Base-by-base conservation (phyloP, 2,329 filamentous ascomycete species). In the Exophiala sideris region DNA sequence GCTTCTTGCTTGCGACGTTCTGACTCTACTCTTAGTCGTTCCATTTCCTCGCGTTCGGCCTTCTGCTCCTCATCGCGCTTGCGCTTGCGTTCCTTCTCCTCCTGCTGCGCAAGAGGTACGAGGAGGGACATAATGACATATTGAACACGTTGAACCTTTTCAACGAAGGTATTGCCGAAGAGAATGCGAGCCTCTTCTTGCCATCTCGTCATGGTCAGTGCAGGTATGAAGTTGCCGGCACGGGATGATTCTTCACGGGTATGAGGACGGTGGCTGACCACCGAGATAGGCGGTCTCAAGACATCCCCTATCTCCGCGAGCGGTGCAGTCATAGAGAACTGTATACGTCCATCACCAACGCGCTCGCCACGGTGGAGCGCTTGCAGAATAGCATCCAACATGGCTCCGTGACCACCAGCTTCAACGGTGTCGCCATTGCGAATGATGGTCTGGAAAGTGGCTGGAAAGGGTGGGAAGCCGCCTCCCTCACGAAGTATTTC, bases 111-210 rank as follows among this genome's bases (percentile, higher is more conserved):
- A 18, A 88, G 85, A 38, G 94, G 94, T 2, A 92, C 85, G 57
- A 99, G 80, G 38, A 84, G 73, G 41, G 83, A 85, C 38, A 90
- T 76, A 21, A 99, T 80, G 2, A 83, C 80, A 61, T 82, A 86
- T 59, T 86, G 73, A 12, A 95, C 77, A 49, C 82, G 82, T 56
- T 81, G 77, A 2, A 85, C 81, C 66, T 88, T 88, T 45, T 96
- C 91, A 3, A 81, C 68, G 48, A 86, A 81, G 45, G 74, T 78
- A 18, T 77, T 72, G 21, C 88, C 88, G 70, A 94, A 97, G 0
- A 97, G 79, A 69, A 99, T 85, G 59, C 87, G 85, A 7, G 91
- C 86, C 70, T 97, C 95, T 66, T 96, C 90, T 66, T 88, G 83
- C 86, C 95, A 99, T 57, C 94, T 86, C 49, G 81, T 79, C 51